Conservation (phyloP, 495 filamentous ascomycete species). For the Penicillium riverlandense region DNA sequence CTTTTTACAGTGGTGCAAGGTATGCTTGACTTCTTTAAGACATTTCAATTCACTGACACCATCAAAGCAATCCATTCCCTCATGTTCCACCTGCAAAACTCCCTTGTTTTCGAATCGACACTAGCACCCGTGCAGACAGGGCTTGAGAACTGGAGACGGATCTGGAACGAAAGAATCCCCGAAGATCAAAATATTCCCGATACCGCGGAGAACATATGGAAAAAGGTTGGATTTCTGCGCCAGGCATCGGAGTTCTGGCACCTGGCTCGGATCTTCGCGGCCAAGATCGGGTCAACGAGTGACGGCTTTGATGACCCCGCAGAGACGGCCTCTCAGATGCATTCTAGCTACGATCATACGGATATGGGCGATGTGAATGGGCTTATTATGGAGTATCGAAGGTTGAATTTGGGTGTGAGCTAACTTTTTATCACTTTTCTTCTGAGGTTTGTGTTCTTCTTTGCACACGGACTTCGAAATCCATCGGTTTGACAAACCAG, state of each 20-base stretch:
- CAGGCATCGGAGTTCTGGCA: slow-evolving; percentile 25
- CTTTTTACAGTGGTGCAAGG: slow-evolving; percentile 20
- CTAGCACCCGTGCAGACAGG: slow-evolving; percentile 18
- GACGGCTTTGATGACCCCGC: neutral
- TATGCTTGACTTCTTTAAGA: neutral
- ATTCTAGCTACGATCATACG: slow-evolving; percentile 17
- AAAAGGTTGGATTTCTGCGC: slow-evolving; percentile 18
- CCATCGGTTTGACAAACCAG: slow-evolving; percentile 43
- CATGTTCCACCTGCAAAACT: slow-evolving; percentile 22
- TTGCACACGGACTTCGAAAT: slow-evolving; percentile 24
- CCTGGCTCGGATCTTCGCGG: slow-evolving; percentile 15
- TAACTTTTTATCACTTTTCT: neutral
- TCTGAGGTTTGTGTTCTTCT: neutral
- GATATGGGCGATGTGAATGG: slow-evolving; percentile 25
- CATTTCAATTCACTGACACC: neutral
- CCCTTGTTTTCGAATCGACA: slow-evolving; percentile 21
- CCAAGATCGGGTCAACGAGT: slow-evolving; percentile 7
- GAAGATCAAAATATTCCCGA: slow-evolving; percentile 16
- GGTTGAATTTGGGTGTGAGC: slow-evolving; percentile 14
- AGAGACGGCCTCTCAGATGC: neutral
- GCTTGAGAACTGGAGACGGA: slow-evolving; percentile 20
- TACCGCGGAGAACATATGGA: slow-evolving; percentile 16
- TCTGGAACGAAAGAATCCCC: slow-evolving; percentile 15
- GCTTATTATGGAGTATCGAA: slow-evolving; percentile 23
- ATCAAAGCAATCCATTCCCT: slow-evolving; percentile 19